These are phyloP conservation scores for Bolboschoenus planiculmis DNA, from an alignment of 176 grass and related monocot species.

Conservation along the genomic window DNA sequence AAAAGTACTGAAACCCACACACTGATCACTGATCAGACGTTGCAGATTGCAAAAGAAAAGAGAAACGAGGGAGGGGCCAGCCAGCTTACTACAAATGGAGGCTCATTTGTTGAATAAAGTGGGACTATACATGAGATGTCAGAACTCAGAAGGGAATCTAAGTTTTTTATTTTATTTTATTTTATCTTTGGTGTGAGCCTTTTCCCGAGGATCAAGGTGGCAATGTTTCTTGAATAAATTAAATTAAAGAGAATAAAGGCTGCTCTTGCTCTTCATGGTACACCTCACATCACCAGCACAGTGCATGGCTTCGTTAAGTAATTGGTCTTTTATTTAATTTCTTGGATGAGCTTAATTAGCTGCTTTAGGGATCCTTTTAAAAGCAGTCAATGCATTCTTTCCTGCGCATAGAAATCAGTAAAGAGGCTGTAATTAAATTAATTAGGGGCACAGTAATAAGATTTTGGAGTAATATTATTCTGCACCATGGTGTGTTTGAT, in stretches of 20 bases:
- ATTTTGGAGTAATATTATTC: no score
- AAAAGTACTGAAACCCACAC: constrained; percentile 18
- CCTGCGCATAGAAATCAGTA: neutral
- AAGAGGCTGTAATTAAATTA: neutral
- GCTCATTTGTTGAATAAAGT: constrained; percentile 11
- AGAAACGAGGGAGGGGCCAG: neutral
- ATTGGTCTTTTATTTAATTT: no score
- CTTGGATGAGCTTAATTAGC: no score
- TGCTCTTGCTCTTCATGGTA: constrained; percentile 7
- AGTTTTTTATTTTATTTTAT: neutral
- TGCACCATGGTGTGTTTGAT: no score
- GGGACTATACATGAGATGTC: neutral
- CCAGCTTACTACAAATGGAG: neutral
- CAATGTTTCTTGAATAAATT: constrained; percentile 14
- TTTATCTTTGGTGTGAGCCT: neutral
- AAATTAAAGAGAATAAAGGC: constrained; percentile 22
- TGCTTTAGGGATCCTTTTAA: neutral
- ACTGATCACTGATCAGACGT: no score
- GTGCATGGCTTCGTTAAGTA: neutral
- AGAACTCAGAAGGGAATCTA: constrained; percentile 30
- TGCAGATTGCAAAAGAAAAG: neutral
- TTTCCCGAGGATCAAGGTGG: constrained; percentile 29
- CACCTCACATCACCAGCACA: neutral
- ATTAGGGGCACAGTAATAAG: neutral
- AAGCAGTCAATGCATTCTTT: neutral